Conservation (phyloP, 208 protist species). For the Leishmania amazonensis region DNA sequence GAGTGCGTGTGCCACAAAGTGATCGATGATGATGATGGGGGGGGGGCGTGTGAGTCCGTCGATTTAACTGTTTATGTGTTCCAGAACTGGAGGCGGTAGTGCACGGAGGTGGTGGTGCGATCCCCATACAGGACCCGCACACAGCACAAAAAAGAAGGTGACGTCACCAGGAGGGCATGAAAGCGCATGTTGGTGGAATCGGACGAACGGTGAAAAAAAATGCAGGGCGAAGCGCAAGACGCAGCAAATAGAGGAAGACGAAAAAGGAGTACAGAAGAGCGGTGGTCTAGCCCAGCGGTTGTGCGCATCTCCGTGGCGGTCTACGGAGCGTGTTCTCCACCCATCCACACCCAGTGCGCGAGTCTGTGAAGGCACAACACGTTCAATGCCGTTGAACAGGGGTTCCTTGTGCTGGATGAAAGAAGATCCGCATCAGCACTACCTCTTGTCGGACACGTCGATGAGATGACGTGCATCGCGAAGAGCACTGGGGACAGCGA, state of each 20-base stretch:
- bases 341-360: not conserved
- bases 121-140: not conserved
- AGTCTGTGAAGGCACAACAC: not conserved
- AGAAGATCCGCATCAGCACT: not conserved
- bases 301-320: not conserved
- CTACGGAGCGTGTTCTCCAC: no score
- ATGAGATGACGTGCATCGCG: not conserved
- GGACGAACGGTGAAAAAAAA: constrained; percentile 14
- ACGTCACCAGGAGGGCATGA: not conserved
- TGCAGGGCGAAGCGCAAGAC: not conserved
- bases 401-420: not conserved
- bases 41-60: not conserved
- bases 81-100: not conserved
- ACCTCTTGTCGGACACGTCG: not conserved
- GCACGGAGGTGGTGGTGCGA: not conserved
- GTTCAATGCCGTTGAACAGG: not conserved
- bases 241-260: not conserved
- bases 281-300: not conserved
- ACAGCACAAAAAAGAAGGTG: not conserved
- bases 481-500: not conserved
- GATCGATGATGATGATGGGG: not conserved
- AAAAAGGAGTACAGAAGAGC: constrained; percentile 1
- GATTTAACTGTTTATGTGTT: no score
- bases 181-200: not conserved
- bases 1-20: not conserved